Evolutionary conservation across 129 eudicot species (phyloP).

Genomic region (Sambucus nigra): DNA sequence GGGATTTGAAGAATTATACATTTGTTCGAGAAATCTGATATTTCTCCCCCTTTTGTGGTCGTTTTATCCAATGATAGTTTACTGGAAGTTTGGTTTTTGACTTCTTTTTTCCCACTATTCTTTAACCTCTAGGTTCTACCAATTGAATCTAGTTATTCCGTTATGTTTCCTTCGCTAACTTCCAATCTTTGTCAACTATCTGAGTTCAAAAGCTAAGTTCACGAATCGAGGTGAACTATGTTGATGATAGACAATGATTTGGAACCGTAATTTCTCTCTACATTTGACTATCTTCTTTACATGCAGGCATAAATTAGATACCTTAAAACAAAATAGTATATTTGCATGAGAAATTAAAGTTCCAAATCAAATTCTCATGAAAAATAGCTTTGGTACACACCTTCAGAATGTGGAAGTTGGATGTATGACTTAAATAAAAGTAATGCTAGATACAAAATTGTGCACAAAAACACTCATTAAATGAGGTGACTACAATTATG

Average conservation of each 20-base stretch:
- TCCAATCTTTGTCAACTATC: neutral
- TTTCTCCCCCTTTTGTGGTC: neutral
- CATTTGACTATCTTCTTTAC: no score
- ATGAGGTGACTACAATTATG: constrained; percentile 2
- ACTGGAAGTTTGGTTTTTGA: neutral
- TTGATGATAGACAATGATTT: neutral
- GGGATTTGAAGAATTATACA: constrained; percentile 27
- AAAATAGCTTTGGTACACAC: no score
- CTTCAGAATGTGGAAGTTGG: no score
- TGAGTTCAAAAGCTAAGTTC: neutral
- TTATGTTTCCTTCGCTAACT: no score
- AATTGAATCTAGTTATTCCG: no score
- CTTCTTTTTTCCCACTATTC: neutral
- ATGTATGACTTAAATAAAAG: no score
- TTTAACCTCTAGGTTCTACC: neutral
- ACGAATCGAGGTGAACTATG: neutral
- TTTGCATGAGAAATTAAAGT: no score
- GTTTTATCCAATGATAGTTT: neutral
- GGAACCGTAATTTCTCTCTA: neutral
- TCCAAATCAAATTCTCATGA: no score
- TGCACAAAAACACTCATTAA: neutral
- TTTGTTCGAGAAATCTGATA: constrained; percentile 43
- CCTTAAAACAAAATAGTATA: no score
- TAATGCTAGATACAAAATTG: no score
- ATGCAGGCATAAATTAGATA: no score